phyloP scores from a whole-genome alignment of 441 rosid genomes.

The Biscutella laevigata region DNA sequence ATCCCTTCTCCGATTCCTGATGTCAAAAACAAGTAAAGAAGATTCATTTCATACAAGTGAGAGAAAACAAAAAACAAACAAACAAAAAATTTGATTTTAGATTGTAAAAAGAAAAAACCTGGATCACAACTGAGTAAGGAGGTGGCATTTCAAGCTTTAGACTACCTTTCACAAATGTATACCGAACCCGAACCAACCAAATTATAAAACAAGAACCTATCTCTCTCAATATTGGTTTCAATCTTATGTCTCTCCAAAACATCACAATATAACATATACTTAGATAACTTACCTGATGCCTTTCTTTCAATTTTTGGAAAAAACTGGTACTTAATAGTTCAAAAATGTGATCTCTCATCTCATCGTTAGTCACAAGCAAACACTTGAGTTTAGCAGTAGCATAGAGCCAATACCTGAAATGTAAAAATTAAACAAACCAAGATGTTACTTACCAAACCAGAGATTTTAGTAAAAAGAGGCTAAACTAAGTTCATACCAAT shows the following conservation, averaged over 20 bases:
- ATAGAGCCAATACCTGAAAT: slow-evolving; percentile 73
- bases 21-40: background rate
- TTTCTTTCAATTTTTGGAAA: slow-evolving; percentile 77
- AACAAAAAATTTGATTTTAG: too few species aligned
- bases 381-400: slow-evolving; percentile 75
- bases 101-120: too few species aligned
- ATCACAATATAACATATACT: too few species aligned
- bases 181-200: slow-evolving; percentile 45
- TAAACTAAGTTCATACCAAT: slow-evolving; percentile 50
- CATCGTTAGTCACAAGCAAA: slow-evolving; percentile 77
- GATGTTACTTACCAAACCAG: too few species aligned
- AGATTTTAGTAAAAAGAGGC: too few species aligned
- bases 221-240: too few species aligned
- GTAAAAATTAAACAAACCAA: background rate
- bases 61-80: too few species aligned
- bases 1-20: slow-evolving; percentile 82
- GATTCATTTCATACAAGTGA: background rate
- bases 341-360: slow-evolving; percentile 89
- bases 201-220: background rate
- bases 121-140: slow-evolving; percentile 49
- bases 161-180: slow-evolving; percentile 53
- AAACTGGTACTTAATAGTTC: slow-evolving; percentile 61
- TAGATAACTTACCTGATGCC: slow-evolving; percentile 77
- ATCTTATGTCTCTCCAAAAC: too few species aligned
- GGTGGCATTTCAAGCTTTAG: slow-evolving; percentile 62